Conservation (phyloP, 2,329 filamentous ascomycete species). For the Neoascochyta sp. region DNA sequence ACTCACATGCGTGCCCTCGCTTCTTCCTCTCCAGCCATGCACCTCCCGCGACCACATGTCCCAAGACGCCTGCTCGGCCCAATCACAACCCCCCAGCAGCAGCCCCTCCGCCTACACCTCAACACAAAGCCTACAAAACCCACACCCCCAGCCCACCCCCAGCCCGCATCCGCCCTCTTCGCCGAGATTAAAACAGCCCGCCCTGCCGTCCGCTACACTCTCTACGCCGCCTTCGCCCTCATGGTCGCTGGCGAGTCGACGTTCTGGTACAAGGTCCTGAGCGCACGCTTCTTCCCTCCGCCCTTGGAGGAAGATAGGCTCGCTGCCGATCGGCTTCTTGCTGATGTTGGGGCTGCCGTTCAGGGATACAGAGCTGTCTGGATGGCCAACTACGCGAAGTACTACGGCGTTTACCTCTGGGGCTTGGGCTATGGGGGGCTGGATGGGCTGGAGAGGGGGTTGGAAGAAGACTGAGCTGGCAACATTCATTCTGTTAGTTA, state of each 20-base stretch:
- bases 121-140: conserved; percentile 1
- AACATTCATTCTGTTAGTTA: too few relatives aligned
- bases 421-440: conserved; percentile 16
- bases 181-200: conserved; percentile 11
- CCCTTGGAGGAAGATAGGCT: conserved; percentile 10
- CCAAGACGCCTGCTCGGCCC: too few relatives aligned
- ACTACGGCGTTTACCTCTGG: conserved; percentile 18
- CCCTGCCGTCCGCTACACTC: conserved; percentile 20
- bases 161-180: conserved; percentile 18
- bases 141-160: neutral
- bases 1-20: too few relatives aligned
- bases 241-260: conserved; percentile 23
- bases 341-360: conserved; percentile 4
- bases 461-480: too few relatives aligned
- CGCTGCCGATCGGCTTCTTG: conserved; percentile 13
- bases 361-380: conserved; percentile 13
- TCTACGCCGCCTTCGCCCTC: conserved; percentile 22
- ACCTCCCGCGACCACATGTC: conserved; percentile 1
- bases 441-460: conserved; percentile 7
- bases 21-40: too few relatives aligned
- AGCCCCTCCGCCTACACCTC: conserved; percentile 1
- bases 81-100: conserved; percentile 1
- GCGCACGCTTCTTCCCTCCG: conserved; percentile 25
- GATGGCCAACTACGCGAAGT: conserved; percentile 19
- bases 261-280: conserved; percentile 27